A percentile compares a stretch with the other conserved stretches of the same genome.
Conservation (phyloP, 768 basidiomycete species). For the Amanita brunnescens region DNA sequence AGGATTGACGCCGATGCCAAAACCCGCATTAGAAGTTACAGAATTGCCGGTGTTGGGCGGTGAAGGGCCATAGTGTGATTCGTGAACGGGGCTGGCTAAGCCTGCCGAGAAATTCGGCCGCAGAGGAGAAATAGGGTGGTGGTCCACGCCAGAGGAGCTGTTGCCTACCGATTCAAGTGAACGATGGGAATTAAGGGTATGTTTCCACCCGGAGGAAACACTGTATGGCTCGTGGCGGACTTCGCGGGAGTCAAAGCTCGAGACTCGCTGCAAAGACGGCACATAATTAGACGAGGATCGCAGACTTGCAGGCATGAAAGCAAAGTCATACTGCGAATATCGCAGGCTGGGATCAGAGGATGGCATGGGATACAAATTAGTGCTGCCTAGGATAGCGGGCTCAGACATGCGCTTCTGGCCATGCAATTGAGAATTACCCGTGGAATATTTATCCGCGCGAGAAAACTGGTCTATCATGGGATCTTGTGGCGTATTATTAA, state of each 20-base stretch:
- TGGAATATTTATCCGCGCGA: conserved; percentile 30
- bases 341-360: conserved; percentile 23
- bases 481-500: conserved; percentile 24
- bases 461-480: conserved; percentile 30
- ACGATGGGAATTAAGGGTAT: conserved; percentile 22
- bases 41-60: conserved; percentile 58
- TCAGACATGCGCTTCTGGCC: conserved; percentile 68
- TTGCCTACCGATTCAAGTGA: conserved; percentile 23
- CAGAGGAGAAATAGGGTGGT: conserved; percentile 46
- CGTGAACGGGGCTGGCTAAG: conserved; percentile 26
- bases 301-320: conserved; percentile 25
- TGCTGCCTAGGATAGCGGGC: conserved; percentile 37
- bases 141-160: conserved; percentile 19
- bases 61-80: conserved; percentile 50
- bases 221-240: conserved; percentile 30
- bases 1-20: conserved; percentile 17
- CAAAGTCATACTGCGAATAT: conserved; percentile 34
- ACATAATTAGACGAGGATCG: conserved; percentile 29
- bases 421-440: conserved; percentile 27
- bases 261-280: conserved; percentile 38
- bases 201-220: conserved; percentile 29
- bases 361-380: conserved; percentile 31
- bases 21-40: conserved; percentile 35
- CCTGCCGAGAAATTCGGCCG: conserved; percentile 44
- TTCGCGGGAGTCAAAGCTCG: conserved; percentile 37